Conservation (phyloP, 352 stramenopile genomes). For the Pythium volutum region DNA sequence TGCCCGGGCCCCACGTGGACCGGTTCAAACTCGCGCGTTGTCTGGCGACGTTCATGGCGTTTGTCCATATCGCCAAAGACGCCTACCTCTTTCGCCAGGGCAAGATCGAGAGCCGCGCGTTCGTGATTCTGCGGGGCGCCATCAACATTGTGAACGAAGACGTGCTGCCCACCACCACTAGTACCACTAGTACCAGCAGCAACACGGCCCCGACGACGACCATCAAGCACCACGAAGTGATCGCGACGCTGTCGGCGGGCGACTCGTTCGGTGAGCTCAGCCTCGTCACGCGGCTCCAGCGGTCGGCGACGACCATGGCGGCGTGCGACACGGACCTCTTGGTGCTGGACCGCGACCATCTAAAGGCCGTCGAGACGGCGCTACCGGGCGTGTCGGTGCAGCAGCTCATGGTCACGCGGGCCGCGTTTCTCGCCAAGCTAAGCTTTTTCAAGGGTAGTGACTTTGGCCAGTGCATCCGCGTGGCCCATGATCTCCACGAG, state of each 20-base stretch:
- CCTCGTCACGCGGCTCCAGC: conserved; percentile 64
- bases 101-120: conserved; percentile 71
- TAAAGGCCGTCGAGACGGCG: conserved; percentile 33
- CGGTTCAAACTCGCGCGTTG: conserved; percentile 48
- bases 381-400: conserved; percentile 63
- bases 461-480: conserved; percentile 70
- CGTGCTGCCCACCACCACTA: conserved; percentile 21
- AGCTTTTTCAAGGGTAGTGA: conserved; percentile 57
- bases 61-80: conserved; percentile 50
- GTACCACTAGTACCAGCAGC: conserved; percentile 7
- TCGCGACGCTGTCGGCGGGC: conserved; percentile 62
- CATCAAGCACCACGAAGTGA: conserved; percentile 51
- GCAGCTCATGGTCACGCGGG: conserved; percentile 67
- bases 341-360: conserved; percentile 62
- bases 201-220: background rate
- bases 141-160: conserved; percentile 84
- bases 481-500: conserved; percentile 67
- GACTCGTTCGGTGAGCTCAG: conserved; percentile 74
- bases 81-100: conserved; percentile 66
- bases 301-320: conserved; percentile 63
- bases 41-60: conserved; percentile 48
- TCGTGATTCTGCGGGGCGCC: conserved; percentile 69
- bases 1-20: conserved; percentile 37
- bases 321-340: conserved; percentile 65
- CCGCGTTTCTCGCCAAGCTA: conserved; percentile 57